A percentile compares a stretch with the other conserved stretches of the same genome.
Conservation (phyloP, 2,329 filamentous ascomycete genomes). For the Calcarisporium arbuscula region DNA sequence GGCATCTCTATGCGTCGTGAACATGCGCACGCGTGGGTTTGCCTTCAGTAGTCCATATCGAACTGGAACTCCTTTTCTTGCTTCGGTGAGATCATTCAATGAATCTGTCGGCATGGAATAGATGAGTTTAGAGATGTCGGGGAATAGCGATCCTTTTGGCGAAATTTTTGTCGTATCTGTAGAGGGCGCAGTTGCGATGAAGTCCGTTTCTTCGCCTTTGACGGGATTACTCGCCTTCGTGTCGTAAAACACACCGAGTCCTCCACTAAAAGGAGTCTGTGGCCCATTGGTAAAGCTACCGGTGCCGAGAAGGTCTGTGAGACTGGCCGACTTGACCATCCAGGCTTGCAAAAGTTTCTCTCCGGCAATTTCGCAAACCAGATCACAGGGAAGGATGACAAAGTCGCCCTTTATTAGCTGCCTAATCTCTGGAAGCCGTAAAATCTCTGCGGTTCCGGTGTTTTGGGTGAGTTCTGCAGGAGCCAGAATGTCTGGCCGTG, state of each 20-base stretch:
- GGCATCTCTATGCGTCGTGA: slow-evolving; percentile 80
- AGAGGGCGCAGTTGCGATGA: slow-evolving; percentile 72
- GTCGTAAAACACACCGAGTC: slow-evolving; percentile 85
- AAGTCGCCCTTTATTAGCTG: slow-evolving; percentile 79
- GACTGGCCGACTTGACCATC: slow-evolving; percentile 76
- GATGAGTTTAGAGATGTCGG: slow-evolving; percentile 70
- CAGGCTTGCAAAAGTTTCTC: slow-evolving; percentile 81
- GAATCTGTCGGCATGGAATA: slow-evolving; percentile 85
- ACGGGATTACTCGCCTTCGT: slow-evolving; percentile 69
- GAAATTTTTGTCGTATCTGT: slow-evolving; percentile 40
- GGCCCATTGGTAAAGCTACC: slow-evolving; percentile 29
- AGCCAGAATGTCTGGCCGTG: slow-evolving; percentile 68
- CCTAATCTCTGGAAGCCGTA: slow-evolving; percentile 77
- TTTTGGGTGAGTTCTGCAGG: slow-evolving; percentile 72
- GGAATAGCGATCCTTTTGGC: slow-evolving; percentile 56
- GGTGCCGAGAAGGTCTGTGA: slow-evolving; percentile 54
- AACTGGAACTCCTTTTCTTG: slow-evolving; percentile 65
- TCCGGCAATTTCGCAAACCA: slow-evolving; percentile 84
- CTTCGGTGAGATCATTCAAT: slow-evolving; percentile 74
- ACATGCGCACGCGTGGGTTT: slow-evolving; percentile 71
- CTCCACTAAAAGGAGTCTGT: slow-evolving; percentile 56
- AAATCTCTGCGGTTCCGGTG: slow-evolving; percentile 82
- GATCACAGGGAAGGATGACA: slow-evolving; percentile 83
- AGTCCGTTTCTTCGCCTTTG: slow-evolving; percentile 91
- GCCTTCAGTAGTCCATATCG: slow-evolving; percentile 69